Evolutionary conservation across 176 grass and related monocot genomes (phyloP), one percentile per base, ranked within the genome.

Genomic region (Lolium rigidum): DNA sequence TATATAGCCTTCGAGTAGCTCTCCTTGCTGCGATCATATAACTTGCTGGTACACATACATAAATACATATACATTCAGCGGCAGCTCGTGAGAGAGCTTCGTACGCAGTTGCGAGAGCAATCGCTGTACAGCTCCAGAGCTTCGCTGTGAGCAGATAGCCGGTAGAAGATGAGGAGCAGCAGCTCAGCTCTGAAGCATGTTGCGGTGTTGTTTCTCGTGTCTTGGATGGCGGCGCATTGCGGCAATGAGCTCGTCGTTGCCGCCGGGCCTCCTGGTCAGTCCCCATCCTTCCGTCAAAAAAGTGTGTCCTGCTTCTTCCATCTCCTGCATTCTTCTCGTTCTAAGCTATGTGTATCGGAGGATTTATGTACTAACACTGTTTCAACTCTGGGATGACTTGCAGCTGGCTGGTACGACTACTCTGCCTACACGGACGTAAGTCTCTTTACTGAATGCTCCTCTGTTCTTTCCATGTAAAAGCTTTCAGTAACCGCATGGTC

Each of bases 351-450:
- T 18, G 0, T 46, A 5, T 59, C 46, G 16, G 61, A 67, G 61
- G 2, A 12, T 39, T 5, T 86, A 69, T 28, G 37, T 73, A n/a
- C n/a, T n/a, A 62, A 84, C 81, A 69, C 46, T 46, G 77, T 28
- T 54, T 73, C n/a, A 71, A 35, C 43, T 71, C 63, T 43, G 13
- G 7, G 47, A 1, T 60, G 50, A 18, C 59, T 76, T 76, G 85
- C 90, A 91, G 90, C 17, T 91, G 90, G 86, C 10, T 88, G 90
- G 82, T 91, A 91, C 78, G 90, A 91, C 64, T 91, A 91, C 82
- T 7, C 86, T 35, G 90, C 90, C 82, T 85, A 91, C 90, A 91
- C 90, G 1, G 90, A 91, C 25, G 90, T 91, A 91, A 91, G 90
- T 88, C 63, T 78, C 14, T 16, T 14, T 44, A 35, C 75, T 15